Evolutionary conservation across 1,284 basidiomycete genomes (phyloP), one percentile per base, ranked within the genome.

Genomic region (Exobasidium cylindrosporum): DNA sequence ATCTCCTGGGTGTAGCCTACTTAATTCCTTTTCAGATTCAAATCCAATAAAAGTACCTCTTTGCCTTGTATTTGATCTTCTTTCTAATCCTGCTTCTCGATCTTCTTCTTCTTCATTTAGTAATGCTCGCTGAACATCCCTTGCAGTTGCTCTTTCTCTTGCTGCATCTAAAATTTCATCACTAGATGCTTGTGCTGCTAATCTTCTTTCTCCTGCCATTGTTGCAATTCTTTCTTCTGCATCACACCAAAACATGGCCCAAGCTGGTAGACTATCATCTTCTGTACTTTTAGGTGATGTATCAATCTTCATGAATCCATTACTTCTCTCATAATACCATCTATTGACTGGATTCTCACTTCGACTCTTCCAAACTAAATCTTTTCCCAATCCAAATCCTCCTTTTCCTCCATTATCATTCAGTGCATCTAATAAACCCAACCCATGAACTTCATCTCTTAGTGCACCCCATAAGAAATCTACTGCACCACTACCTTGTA

Each of bases 391-490:
- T 30, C 95, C 96, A 64, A 87, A 84, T 45, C 95, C 96, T 10
- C 93, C 93, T 11, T 62, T 58, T 3, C 95, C 95, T 66, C 93
- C 92, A 54, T 83, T 84, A 29, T 94, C 91, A 81, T 99, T 99
- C 66, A 91, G 88, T 58, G 96, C 92, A 81, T 91, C 94, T 13
- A 91, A 87, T 62, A 94, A 85, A 5, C 95, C 96, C 14, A 97
- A 86, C 26, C 96, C 96, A 77, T 96, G 97, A 17, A 96, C 93
- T 82, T 98, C 96, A 82, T 99, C 96, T 73, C 97, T 92, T 58
- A 99, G 83, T 28, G 94, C 95, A 53, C 97, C 94, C 95, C 96
- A 99, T 49, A 99, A 83, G 82, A 99, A 99, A 82, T 99, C 96
- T 60, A 98, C 96, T 0, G 95, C 97, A 23, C 96, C 96, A 76